Evolutionary conservation across 495 filamentous ascomycete genomes (phyloP).

Genomic region (Cenococcum geophilum): DNA sequence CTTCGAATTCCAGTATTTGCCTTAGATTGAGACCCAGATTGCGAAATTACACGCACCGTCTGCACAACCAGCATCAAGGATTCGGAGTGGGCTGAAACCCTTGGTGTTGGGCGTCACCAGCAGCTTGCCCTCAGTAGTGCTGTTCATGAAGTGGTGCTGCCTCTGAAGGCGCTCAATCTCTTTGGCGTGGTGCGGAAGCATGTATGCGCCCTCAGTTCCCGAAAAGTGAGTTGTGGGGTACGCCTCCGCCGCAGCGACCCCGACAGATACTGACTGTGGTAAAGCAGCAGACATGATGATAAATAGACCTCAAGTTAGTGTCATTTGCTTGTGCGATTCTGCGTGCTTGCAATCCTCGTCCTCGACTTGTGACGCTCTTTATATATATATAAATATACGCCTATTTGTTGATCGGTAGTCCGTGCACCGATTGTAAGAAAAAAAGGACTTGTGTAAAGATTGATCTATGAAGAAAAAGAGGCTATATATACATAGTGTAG

Average conservation of each 20-base stretch:
- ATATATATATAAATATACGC: background rate
- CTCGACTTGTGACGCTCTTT: background rate
- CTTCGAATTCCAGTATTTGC: background rate
- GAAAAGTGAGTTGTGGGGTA: background rate
- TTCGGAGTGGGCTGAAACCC: background rate
- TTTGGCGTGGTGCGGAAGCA: conserved; percentile 17
- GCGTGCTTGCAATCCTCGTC: background rate
- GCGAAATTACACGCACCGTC: conserved; percentile 1
- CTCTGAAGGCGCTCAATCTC: conserved; percentile 17
- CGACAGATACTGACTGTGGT: background rate
- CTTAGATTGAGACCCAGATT: background rate
- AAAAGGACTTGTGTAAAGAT: no score
- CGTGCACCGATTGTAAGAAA: no score
- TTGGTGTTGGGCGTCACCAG: conserved; percentile 4
- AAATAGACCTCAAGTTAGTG: background rate
- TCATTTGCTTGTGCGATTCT: background rate
- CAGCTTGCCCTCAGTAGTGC: conserved; percentile 5
- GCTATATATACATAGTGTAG: no score
- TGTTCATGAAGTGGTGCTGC: conserved; percentile 16
- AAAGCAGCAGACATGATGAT: background rate
- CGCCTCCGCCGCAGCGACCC: background rate
- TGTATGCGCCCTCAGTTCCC: conserved; percentile 16
- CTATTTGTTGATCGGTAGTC: no score
- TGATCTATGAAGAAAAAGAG: no score
- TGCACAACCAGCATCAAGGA: conserved; percentile 17